phyloP scores from a whole-genome alignment of 2,329 filamentous ascomycete genomes.

The Diplodia intermedia region DNA sequence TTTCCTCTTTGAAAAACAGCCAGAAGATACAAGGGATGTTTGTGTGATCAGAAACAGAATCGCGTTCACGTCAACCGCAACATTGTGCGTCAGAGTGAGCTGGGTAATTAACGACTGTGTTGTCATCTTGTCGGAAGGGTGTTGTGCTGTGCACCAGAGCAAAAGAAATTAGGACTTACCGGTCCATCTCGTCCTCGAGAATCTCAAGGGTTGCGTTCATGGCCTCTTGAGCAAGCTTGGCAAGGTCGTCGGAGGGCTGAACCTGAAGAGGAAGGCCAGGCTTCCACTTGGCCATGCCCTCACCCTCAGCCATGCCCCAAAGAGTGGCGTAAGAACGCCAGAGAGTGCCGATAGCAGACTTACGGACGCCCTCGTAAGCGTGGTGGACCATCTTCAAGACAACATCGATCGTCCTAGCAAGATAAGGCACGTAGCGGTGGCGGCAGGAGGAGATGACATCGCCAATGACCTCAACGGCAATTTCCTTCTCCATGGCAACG shows the following conservation, averaged over 20 bases:
- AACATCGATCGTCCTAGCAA: conserved; percentile 85
- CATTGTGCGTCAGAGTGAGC: conserved; percentile 95
- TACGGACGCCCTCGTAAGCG: conserved; percentile 90
- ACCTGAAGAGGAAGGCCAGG: conserved; percentile 84
- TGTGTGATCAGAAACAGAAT: conserved; percentile 65
- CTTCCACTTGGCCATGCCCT: conserved; percentile 81
- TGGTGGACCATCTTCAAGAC: conserved; percentile 84
- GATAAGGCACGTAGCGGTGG: conserved; percentile 79
- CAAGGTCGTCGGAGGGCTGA: conserved; percentile 77
- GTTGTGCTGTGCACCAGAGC: conserved; percentile 26
- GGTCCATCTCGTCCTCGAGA: conserved; percentile 90
- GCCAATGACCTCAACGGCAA: conserved; percentile 91
- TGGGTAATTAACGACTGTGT: conserved; percentile 89
- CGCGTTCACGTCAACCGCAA: conserved; percentile 90
- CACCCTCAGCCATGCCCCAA: conserved; percentile 84
- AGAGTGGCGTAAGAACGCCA: conserved; percentile 94
- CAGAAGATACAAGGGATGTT: conserved; percentile 37
- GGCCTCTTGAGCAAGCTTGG: conserved; percentile 85
- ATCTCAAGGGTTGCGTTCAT: conserved; percentile 82
- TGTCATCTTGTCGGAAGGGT: conserved; percentile 69
- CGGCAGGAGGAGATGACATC: conserved; percentile 90
- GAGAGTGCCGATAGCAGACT: conserved; percentile 86
- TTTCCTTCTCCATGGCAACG: conserved; percentile 94
- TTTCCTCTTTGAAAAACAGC: background rate
- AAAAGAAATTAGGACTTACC: conserved; percentile 68